phyloP scores from a whole-genome alignment of 2,329 filamentous ascomycete genomes.

The Clarireedia monteithiana region DNA sequence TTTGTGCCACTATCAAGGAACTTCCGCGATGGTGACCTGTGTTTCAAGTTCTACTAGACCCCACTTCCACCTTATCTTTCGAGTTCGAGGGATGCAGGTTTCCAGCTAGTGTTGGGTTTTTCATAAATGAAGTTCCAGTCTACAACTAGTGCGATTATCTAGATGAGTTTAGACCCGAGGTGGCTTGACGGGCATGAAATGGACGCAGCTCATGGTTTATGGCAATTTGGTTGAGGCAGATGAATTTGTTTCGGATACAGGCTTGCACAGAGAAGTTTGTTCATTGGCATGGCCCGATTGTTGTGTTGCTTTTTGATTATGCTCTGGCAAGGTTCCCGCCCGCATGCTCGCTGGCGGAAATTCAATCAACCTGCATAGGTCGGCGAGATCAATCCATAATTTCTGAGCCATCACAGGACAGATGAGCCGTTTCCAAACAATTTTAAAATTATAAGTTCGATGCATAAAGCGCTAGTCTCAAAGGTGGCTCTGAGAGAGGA shows the following conservation, averaged over 20 bases:
- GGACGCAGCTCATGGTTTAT: not conserved
- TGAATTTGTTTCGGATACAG: conserved; percentile 3
- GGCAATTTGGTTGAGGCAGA: conserved; percentile 3
- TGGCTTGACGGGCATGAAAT: conserved; percentile 22
- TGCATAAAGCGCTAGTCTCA: no score
- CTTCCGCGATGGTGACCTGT: conserved; percentile 37
- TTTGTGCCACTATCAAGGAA: conserved; percentile 39
- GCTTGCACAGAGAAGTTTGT: conserved; percentile 3
- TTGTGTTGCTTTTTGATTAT: conserved; percentile 1
- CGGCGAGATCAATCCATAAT: not conserved
- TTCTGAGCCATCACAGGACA: not conserved
- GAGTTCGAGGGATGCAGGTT: not conserved
- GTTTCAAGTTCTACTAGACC: conserved; percentile 36
- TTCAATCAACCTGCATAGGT: not conserved
- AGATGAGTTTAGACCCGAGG: conserved; percentile 25
- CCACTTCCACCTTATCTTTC: not conserved
- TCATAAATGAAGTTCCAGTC: not conserved
- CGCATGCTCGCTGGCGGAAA: not conserved
- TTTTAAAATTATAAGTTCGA: not conserved
- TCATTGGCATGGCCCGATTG: not conserved
- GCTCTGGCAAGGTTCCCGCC: not conserved
- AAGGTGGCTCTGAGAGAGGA: no score
- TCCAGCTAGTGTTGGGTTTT: not conserved
- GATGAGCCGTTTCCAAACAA: not conserved
- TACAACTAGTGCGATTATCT: conserved; percentile 19